Evolutionary conservation across 1,284 basidiomycete species (phyloP).

Genomic region (Ustilago crameri): DNA sequence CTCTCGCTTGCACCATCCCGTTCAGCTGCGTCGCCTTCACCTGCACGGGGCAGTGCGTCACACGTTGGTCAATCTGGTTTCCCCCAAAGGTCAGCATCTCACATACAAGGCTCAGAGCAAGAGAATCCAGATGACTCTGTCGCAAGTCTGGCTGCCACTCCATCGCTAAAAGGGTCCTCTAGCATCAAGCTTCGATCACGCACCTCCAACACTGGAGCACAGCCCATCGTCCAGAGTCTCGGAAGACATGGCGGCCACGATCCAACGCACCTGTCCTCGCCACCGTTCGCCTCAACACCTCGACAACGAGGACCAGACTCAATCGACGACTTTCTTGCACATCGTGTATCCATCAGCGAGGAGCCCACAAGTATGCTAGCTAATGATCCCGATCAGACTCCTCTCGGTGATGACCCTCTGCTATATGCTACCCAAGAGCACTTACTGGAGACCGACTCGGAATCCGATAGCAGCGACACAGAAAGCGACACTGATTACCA

Average conservation of each 20-base stretch:
- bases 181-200: conserved; percentile 40
- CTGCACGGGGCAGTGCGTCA: background rate
- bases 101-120: conserved; percentile 4
- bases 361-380: conserved; percentile 51
- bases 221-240: background rate
- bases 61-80: background rate
- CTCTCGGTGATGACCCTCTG: conserved; percentile 56
- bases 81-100: conserved; percentile 2
- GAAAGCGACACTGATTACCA: conserved; percentile 12
- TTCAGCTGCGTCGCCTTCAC: background rate
- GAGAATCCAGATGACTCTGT: conserved; percentile 36
- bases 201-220: conserved; percentile 8
- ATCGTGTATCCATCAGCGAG: conserved; percentile 33
- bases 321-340: conserved; percentile 8
- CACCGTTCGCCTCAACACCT: conserved; percentile 1
- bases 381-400: conserved; percentile 52
- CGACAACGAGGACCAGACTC: background rate
- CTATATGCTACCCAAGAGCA: conserved; percentile 46
- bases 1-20: conserved; percentile 8
- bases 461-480: conserved; percentile 16
- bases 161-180: conserved; percentile 30
- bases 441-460: conserved; percentile 45
- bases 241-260: background rate
- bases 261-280: background rate
- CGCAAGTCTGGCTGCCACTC: conserved; percentile 26